Conservation (phyloP, 2,329 filamentous ascomycete genomes). For the Fusarium sp. region DNA sequence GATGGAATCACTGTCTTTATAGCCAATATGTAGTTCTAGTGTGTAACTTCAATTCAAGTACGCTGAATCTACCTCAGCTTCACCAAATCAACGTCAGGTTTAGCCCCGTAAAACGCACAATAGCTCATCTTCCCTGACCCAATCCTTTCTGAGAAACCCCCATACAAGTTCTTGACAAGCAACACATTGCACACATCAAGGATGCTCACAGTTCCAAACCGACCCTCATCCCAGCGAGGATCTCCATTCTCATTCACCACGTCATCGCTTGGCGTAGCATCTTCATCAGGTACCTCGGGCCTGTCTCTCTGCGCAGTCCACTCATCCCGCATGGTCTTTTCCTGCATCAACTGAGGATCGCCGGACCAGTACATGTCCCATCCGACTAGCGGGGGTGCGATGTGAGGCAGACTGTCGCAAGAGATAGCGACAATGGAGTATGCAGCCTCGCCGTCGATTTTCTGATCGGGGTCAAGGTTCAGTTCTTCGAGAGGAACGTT, state of each 20-base stretch:
- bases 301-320: not conserved
- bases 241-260: slow-evolving; percentile 25
- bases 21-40: no score
- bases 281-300: not conserved
- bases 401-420: slow-evolving; percentile 8
- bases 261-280: not conserved
- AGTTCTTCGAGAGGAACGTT: slow-evolving; percentile 9
- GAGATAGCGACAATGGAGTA: slow-evolving; percentile 21
- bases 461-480: not conserved
- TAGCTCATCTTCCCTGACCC: slow-evolving; percentile 17
- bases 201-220: slow-evolving; percentile 2
- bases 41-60: no score
- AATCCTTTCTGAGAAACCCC: slow-evolving; percentile 11
- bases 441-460: not conserved
- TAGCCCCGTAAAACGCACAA: slow-evolving; percentile 11
- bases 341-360: slow-evolving; percentile 13
- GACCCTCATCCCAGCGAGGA: slow-evolving; percentile 20
- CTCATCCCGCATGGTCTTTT: slow-evolving; percentile 10
- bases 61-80: not conserved
- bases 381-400: slow-evolving; percentile 8
- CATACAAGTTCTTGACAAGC: not conserved
- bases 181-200: slow-evolving; percentile 29
- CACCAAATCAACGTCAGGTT: slow-evolving; percentile 15
- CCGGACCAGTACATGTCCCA: slow-evolving; percentile 27
- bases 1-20: no score